phyloP scores from a whole-genome alignment of 768 basidiomycete genomes.

The Heimioporus sp. region DNA sequence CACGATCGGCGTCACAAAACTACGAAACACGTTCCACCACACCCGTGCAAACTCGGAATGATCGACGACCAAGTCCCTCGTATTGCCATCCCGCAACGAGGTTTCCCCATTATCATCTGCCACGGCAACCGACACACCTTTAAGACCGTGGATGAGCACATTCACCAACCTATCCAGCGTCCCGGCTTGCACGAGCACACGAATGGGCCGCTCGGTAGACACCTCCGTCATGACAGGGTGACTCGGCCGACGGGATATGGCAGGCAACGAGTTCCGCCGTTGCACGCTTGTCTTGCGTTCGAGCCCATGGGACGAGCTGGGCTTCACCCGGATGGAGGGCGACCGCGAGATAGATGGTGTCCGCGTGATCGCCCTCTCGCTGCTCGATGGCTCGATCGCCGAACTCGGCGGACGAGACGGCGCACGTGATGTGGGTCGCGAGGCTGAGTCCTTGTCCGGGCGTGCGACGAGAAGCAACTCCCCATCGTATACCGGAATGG shows the following conservation, averaged over 20 bases:
- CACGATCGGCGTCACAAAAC: slow-evolving; percentile 75
- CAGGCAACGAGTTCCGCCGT: slow-evolving; percentile 76
- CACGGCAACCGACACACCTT: slow-evolving; percentile 74
- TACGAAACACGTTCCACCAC: slow-evolving; percentile 85
- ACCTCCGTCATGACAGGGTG: slow-evolving; percentile 59
- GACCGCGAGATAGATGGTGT: slow-evolving; percentile 48
- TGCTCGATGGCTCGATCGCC: slow-evolving; percentile 39
- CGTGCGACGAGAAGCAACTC: slow-evolving; percentile 73
- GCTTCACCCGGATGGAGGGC: slow-evolving; percentile 78
- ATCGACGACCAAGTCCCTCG: slow-evolving; percentile 70
- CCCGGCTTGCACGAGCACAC: slow-evolving; percentile 77
- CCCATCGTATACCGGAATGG: slow-evolving; percentile 72
- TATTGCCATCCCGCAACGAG: slow-evolving; percentile 70
- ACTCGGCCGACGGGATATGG: slow-evolving; percentile 61
- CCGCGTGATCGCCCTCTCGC: slow-evolving; percentile 47
- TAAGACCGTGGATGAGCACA: slow-evolving; percentile 74
- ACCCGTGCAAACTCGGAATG: slow-evolving; percentile 67
- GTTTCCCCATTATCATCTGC: slow-evolving; percentile 88
- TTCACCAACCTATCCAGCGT: slow-evolving; percentile 73
- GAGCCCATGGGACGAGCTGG: slow-evolving; percentile 61
- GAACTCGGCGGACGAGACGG: slow-evolving; percentile 74
- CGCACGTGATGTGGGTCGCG: slow-evolving; percentile 57
- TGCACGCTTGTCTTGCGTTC: slow-evolving; percentile 78
- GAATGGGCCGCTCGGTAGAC: slow-evolving; percentile 67
- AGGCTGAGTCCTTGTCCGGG: slow-evolving; percentile 45